Evolutionary conservation across 495 filamentous ascomycete species (phyloP).

Genomic region (Zalerion maritima): DNA sequence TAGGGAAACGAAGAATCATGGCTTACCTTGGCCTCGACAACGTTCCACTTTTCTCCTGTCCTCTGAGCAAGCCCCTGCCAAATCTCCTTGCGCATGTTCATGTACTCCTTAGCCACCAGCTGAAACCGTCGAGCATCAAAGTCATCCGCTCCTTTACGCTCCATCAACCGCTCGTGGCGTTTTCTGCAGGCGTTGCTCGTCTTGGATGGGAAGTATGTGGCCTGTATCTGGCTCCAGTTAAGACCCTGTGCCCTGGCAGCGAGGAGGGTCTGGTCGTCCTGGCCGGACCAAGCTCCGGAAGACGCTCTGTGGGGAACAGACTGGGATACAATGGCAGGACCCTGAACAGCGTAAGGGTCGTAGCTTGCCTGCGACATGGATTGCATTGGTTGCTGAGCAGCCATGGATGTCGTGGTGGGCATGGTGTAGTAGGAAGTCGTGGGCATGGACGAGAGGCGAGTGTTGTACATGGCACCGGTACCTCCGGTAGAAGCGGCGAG

Average conservation of each 20-base stretch:
- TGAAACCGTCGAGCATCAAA: conserved; percentile 57
- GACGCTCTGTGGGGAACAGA: conserved; percentile 33
- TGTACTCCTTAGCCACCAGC: conserved; percentile 49
- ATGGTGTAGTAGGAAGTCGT: conserved; percentile 16
- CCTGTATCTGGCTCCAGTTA: conserved; percentile 60
- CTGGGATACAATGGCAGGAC: conserved; percentile 17
- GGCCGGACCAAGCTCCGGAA: conserved; percentile 44
- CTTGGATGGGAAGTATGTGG: conserved; percentile 53
- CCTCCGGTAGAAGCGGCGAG: conserved; percentile 17
- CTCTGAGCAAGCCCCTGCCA: conserved; percentile 48
- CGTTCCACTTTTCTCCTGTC: conserved; percentile 53
- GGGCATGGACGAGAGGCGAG: conserved; percentile 11
- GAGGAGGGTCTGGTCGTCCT: conserved; percentile 50
- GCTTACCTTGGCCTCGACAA: conserved; percentile 55
- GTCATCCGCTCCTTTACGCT: conserved; percentile 46
- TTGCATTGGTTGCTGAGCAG: conserved; percentile 12
- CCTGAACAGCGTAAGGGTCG: conserved; percentile 22
- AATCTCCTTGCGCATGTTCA: conserved; percentile 53
- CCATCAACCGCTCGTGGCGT: conserved; percentile 60
- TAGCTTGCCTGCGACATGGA: too few relatives aligned
- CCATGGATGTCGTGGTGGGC: conserved; percentile 10
- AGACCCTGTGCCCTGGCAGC: conserved; percentile 45
- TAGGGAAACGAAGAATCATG: conserved; percentile 3
- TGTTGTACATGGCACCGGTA: conserved; percentile 15
- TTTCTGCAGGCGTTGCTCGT: conserved; percentile 69